Percentiles rank a stretch among this genome's conserved stretches.
Conservation (phyloP, 75 land plant genomes). For the Ceratopteris richardii region DNA sequence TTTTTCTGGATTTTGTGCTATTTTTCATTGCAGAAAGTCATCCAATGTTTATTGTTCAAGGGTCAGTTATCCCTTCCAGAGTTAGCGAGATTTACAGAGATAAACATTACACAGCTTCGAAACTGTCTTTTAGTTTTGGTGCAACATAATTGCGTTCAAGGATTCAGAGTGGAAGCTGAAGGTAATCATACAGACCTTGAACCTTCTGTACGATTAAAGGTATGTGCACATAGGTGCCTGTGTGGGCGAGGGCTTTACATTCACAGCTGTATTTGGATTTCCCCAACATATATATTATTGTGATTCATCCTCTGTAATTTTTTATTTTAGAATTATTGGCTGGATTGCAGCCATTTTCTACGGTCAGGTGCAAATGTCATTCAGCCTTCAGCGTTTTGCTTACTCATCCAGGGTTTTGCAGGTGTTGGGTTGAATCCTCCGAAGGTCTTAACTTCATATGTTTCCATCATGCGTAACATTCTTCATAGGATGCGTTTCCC, state of each 20-base stretch:
- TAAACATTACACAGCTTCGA: slow-evolving; percentile 36
- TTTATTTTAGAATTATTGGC: no score
- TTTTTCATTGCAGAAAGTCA: slow-evolving; percentile 50
- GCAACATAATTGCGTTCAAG: slow-evolving; percentile 94
- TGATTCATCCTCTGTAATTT: no score
- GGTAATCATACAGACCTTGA: slow-evolving; percentile 5
- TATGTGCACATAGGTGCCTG: no score
- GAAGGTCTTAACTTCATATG: slow-evolving; percentile 41
- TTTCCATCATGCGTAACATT: slow-evolving; percentile 52
- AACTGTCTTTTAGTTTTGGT: slow-evolving; percentile 70
- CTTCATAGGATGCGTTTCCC: slow-evolving; percentile 74
- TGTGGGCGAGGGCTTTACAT: no score
- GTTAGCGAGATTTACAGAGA: slow-evolving; percentile 37
- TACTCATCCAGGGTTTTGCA: slow-evolving; percentile 2
- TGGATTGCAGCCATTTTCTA: no score
- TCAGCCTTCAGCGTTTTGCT: no score
- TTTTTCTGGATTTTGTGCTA: no score
- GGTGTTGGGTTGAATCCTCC: slow-evolving; percentile 25
- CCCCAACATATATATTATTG: no score
- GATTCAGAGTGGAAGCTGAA: slow-evolving; percentile 38
- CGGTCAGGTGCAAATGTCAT: no score
- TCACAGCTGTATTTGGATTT: no score
- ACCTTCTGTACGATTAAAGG: not conserved
- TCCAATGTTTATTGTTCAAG: slow-evolving; percentile 44
- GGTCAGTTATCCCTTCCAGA: slow-evolving; percentile 48